These are phyloP conservation scores for Breviolum minutum DNA, from an alignment of 73 alveolate species.

Conservation along the genomic window DNA sequence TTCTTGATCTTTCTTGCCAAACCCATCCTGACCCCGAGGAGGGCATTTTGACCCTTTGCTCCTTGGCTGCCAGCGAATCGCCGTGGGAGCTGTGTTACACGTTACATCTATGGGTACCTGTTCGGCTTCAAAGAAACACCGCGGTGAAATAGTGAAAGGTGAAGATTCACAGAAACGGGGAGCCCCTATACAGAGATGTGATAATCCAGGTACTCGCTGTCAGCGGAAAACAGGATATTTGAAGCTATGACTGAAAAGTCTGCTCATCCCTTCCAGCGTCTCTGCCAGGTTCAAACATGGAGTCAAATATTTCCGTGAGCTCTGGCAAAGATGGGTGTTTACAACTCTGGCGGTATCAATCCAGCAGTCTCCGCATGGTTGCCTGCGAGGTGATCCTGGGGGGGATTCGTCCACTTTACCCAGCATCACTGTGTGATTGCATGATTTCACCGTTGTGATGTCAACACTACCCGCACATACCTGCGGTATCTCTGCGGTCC, in stretches of 20 bases:
- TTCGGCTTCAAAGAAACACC: too few relatives aligned
- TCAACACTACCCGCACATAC: background rate
- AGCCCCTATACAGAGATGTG: too few relatives aligned
- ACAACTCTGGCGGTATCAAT: conserved; percentile 62
- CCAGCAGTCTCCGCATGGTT: conserved; percentile 21
- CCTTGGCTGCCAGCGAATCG: background rate
- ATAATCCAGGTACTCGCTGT: too few relatives aligned
- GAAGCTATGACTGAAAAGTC: background rate
- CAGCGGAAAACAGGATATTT: too few relatives aligned
- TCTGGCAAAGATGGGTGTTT: conserved; percentile 57
- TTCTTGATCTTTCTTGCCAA: too few relatives aligned
- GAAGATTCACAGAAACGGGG: too few relatives aligned
- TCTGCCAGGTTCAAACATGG: conserved; percentile 34
- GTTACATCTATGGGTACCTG: too few relatives aligned
- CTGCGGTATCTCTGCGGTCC: background rate
- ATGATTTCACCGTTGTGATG: background rate
- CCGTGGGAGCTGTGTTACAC: too few relatives aligned
- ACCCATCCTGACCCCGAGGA: background rate
- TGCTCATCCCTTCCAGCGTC: background rate
- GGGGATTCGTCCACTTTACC: background rate
- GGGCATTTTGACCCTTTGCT: background rate
- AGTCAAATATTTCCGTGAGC: conserved; percentile 10
- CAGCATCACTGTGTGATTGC: background rate
- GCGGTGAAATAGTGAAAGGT: too few relatives aligned
- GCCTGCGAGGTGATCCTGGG: conserved; percentile 32